phyloP scores from a whole-genome alignment of 2,329 filamentous ascomycete species.

The Didymella glomerata region DNA sequence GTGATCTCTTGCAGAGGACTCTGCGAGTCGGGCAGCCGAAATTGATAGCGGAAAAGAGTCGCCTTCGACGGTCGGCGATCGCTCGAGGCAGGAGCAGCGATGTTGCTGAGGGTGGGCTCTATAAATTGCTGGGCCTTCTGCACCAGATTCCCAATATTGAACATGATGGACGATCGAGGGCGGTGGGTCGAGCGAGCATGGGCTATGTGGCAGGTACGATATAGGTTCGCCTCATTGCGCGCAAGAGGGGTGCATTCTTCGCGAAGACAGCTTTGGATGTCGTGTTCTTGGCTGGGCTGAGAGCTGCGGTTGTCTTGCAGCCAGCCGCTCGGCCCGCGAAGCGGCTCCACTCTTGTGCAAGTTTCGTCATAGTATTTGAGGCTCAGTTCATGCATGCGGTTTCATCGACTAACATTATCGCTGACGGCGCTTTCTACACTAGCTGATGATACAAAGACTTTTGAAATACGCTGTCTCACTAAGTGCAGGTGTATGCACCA shows the following conservation, averaged over 20 bases:
- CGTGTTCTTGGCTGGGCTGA: constrained; percentile 19
- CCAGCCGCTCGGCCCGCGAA: constrained; percentile 17
- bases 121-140: constrained; percentile 96
- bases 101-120: constrained; percentile 78
- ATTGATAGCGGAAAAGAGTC: constrained; percentile 92
- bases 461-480: background rate
- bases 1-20: constrained; percentile 95
- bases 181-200: constrained; percentile 12
- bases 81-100: constrained; percentile 70
- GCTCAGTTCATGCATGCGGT: constrained; percentile 10
- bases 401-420: constrained; percentile 3
- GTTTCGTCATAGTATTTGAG: constrained; percentile 14
- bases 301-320: constrained; percentile 8
- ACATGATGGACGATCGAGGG: constrained; percentile 39
- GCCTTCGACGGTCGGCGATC: constrained; percentile 89
- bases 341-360: constrained; percentile 11
- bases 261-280: constrained; percentile 8
- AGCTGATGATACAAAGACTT: background rate
- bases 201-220: constrained; percentile 26
- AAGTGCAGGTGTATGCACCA: constrained; percentile 87
- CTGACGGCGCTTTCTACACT: background rate
- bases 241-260: constrained; percentile 17
- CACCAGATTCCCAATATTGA: constrained; percentile 78
- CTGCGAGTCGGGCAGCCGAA: constrained; percentile 91
- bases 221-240: constrained; percentile 42